Evolutionary conservation across 2,329 filamentous ascomycete species (phyloP).

Genomic region (Fusarium globosum): DNA sequence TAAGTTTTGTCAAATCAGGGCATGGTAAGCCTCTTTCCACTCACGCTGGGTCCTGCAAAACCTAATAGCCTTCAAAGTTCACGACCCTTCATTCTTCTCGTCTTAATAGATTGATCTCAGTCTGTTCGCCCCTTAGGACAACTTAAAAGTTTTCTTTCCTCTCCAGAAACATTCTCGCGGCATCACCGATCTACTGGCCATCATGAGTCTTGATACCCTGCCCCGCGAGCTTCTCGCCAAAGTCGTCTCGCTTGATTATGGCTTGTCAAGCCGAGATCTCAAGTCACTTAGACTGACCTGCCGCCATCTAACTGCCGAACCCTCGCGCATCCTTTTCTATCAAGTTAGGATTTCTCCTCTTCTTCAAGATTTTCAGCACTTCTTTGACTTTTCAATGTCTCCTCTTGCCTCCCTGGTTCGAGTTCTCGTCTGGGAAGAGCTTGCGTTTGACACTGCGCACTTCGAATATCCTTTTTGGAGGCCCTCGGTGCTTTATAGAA

Average conservation of each 20-base stretch:
- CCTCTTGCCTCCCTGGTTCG: background rate
- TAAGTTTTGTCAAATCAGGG: background rate
- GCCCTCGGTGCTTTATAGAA: background rate
- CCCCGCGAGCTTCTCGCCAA: background rate
- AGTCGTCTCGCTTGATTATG: background rate
- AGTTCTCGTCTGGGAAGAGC: slow-evolving; percentile 16
- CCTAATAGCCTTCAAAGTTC: background rate
- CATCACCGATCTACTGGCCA: fast-evolving
- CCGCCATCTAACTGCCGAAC: background rate
- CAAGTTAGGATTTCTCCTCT: background rate
- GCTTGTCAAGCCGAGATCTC: slow-evolving; percentile 1
- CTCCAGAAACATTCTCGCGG: too few species aligned
- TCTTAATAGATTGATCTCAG: background rate
- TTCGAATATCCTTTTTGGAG: too few species aligned
- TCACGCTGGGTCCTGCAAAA: background rate
- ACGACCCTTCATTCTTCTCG: background rate
- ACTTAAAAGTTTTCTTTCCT: too few species aligned
- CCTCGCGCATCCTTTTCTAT: slow-evolving; percentile 1
- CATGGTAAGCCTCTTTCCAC: background rate
- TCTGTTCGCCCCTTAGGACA: too few species aligned
- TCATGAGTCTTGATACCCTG: background rate
- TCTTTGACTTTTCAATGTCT: background rate
- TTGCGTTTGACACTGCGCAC: background rate
- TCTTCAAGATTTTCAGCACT: background rate
- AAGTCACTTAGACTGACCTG: slow-evolving; percentile 8